These are phyloP conservation scores for Diaporthe vaccinii DNA, from an alignment of 2,329 filamentous ascomycete species.

Conservation along the genomic window DNA sequence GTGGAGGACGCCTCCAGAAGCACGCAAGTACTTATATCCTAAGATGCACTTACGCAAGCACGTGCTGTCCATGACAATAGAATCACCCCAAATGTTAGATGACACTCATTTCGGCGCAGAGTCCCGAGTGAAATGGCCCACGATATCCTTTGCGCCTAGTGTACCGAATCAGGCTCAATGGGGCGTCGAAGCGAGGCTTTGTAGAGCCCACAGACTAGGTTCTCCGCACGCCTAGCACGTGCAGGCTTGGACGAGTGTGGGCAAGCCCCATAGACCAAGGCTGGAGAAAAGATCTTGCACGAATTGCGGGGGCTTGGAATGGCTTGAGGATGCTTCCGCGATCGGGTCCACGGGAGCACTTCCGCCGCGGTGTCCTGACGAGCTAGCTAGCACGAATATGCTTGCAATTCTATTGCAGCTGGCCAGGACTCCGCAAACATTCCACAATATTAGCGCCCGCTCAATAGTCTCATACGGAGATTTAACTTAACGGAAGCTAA, in stretches of 20 bases:
- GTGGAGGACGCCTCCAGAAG: background rate
- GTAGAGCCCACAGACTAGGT: slow-evolving; percentile 26
- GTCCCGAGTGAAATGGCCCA: background rate
- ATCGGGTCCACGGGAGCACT: slow-evolving; percentile 28
- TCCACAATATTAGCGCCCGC: background rate
- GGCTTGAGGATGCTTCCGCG: background rate
- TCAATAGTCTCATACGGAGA: background rate
- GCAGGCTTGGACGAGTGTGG: slow-evolving; percentile 27
- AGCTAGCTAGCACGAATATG: background rate
- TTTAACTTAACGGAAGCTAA: background rate
- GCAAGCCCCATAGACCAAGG: slow-evolving; percentile 24
- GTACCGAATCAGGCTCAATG: slow-evolving; percentile 15
- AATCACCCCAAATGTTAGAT: background rate
- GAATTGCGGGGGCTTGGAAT: slow-evolving; percentile 25
- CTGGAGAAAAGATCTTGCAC: slow-evolving; percentile 40
- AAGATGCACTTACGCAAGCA: background rate
- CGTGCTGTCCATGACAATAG: background rate
- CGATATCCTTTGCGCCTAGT: slow-evolving; percentile 2
- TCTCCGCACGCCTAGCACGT: slow-evolving; percentile 35
- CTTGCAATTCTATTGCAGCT: background rate
- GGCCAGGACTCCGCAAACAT: background rate
- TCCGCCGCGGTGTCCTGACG: background rate
- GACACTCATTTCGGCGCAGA: slow-evolving; percentile 4
- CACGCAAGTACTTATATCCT: slow-evolving; percentile 2
- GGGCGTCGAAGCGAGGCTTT: slow-evolving; percentile 21